Base-by-base conservation (phyloP, 106 monocot species). In the Posidonia australis region DNA sequence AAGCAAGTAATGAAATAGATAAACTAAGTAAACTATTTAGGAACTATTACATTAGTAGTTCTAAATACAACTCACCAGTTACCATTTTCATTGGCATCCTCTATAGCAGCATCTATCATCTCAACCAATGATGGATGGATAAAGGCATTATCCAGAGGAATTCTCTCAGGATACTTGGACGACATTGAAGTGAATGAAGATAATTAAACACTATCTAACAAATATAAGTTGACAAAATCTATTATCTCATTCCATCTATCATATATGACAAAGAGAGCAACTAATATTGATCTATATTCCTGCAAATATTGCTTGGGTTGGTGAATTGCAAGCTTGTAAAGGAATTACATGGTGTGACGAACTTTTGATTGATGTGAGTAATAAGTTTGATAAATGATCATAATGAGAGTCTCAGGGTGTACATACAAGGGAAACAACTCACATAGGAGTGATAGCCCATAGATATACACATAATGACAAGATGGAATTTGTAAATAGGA, bases 231-330 rank as follows among this genome's bases (percentile, higher is more conserved):
- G n/a, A n/a, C n/a, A n/a, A 36, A 2, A 36, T 36, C 36, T 36
- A 7, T 4, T 4, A 36, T 4, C 36, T 36, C 2, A 49, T 17
- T 13, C n/a, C 13, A 49, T 27, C 17, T 16, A 30, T 26, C 57
- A 23, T 29, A 26, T 14, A 23, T 58, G 26, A 23, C 26, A 26
- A 58, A 58, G 26, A 5, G 28, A 26, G 16, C 20, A 26, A 14
- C 36, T 29, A 28, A 26, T 26, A 58, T 58, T 3, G 36, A 36
- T 36, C 36, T 7, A 36, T 36, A 36, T 36, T 26, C 16, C 24
- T 58, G 86, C 73, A 94, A 78, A 64, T 86, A 94, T 67, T 94
- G 94, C 73, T 84, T 94, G 14, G 94, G 89, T 64, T 94, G 94
- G 64, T 84, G 82, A 68, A 94, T 89, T 43, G 83, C 79, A 74